Conservation (phyloP, 371 early-diverging fungal species). For the Haplosporangium sp. region DNA sequence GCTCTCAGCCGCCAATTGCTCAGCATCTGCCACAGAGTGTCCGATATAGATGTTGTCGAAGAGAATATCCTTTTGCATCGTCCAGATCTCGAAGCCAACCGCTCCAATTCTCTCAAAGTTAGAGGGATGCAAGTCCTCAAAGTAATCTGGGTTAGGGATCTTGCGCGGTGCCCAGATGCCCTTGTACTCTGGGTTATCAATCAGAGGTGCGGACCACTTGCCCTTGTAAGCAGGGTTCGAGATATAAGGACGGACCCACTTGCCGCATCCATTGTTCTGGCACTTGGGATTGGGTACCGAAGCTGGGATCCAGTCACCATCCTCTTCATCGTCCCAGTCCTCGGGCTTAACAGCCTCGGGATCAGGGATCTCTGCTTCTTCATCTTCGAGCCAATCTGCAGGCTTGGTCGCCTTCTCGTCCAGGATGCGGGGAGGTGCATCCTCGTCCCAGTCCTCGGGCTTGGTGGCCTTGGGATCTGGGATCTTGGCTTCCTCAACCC, state of each 20-base stretch:
- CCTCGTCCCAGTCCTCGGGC: conserved; percentile 92
- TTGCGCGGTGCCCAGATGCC: conserved; percentile 93
- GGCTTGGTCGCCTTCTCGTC: conserved; percentile 94
- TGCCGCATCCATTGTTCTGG: conserved; percentile 78
- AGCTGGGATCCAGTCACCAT: conserved; percentile 93
- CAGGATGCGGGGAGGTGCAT: conserved; percentile 68
- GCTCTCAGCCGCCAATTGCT: conserved; percentile 65
- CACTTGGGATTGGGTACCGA: conserved; percentile 83
- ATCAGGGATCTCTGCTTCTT: conserved; percentile 82
- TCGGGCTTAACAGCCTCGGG: conserved; percentile 93
- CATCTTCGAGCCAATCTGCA: conserved; percentile 89
- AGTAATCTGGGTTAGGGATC: conserved; percentile 92
- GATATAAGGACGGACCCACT: conserved; percentile 73
- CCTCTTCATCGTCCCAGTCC: conserved; percentile 92
- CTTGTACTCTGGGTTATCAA: conserved; percentile 96
- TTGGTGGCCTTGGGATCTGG: conserved; percentile 87
- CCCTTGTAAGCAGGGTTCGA: conserved; percentile 93
- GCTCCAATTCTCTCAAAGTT: conserved; percentile 78
- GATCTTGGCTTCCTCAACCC: conserved; percentile 94
- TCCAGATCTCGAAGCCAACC: conserved; percentile 97
- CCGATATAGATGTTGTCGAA: conserved; percentile 95
- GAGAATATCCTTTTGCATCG: conserved; percentile 91
- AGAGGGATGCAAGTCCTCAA: conserved; percentile 71
- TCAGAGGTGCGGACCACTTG: conserved; percentile 83
- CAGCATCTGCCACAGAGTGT: conserved; percentile 75